phyloP scores from a whole-genome alignment of 495 filamentous ascomycete species.

The Xylaria sp. region DNA sequence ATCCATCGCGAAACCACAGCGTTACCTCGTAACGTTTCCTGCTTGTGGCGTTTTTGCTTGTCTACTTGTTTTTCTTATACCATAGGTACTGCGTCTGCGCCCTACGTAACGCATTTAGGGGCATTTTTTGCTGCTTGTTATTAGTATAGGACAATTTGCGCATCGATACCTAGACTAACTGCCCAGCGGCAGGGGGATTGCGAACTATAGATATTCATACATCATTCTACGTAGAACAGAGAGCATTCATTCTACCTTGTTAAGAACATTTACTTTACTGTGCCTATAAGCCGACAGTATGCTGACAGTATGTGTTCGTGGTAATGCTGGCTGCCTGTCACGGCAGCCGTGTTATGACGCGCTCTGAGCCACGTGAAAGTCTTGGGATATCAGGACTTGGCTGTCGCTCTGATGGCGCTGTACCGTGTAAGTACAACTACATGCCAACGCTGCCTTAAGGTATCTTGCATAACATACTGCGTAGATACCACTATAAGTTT shows the following conservation, averaged over 20 bases:
- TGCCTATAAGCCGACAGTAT: neutral
- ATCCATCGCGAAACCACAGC: neutral
- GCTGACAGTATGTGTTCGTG: neutral
- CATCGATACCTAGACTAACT: neutral
- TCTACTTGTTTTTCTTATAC: neutral
- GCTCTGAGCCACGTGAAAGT: neutral
- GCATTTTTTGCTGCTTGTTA: neutral
- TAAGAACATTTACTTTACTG: neutral
- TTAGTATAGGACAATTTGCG: neutral
- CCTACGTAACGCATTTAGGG: neutral
- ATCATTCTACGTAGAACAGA: conserved; percentile 16
- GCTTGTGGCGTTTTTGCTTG: conserved; percentile 1
- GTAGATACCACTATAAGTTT: no score
- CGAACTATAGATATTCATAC: conserved; percentile 1
- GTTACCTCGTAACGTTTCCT: conserved; percentile 19
- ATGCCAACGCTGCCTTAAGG: neutral
- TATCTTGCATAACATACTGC: no score
- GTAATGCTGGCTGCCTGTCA: neutral
- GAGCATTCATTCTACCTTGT: neutral
- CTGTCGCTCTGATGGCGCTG: conserved; percentile 8
- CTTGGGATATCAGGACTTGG: no score
- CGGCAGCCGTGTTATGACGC: neutral
- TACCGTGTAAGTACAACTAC: neutral
- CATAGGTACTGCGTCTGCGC: no score
- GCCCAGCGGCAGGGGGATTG: conserved; percentile 1